Evolutionary conservation across 345 rosid genomes (phyloP).

Genomic region (Sonneratia alba): DNA sequence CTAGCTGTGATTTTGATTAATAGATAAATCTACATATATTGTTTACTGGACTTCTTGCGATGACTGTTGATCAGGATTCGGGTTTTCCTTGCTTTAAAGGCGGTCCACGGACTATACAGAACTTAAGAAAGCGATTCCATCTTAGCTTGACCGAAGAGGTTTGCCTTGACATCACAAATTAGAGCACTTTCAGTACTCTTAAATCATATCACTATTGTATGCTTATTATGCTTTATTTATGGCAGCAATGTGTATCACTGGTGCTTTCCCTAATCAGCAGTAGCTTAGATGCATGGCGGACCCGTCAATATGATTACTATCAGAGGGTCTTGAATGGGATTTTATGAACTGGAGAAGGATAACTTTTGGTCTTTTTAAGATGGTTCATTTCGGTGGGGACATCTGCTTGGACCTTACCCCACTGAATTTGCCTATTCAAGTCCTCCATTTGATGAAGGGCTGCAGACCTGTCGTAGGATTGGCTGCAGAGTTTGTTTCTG

Average conservation of each 20-base stretch:
- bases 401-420: background rate
- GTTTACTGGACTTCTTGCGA: background rate
- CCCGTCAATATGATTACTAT: conserved; percentile 95
- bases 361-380: background rate
- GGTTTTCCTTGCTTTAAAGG: conserved; percentile 99
- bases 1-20: background rate
- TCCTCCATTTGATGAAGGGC: background rate
- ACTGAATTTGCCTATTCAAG: background rate
- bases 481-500: too few species aligned
- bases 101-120: conserved; percentile 87
- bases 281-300: conserved; percentile 99
- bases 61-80: conserved; percentile 57
- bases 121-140: conserved; percentile 87
- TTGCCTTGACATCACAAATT: background rate
- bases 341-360: conserved; percentile 30
- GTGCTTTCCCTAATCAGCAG: conserved; percentile 96
- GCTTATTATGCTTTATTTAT: conserved; percentile 17
- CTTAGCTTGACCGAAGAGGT: conserved; percentile 97
- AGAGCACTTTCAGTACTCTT: background rate
- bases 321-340: conserved; percentile 96
- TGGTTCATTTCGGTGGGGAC: conserved; percentile 2
- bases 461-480: too few species aligned
- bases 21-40: background rate
- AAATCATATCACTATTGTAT: background rate
- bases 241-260: conserved; percentile 97